Conservation (phyloP, 129 eudicot species). For the Pulicaria dysenterica region DNA sequence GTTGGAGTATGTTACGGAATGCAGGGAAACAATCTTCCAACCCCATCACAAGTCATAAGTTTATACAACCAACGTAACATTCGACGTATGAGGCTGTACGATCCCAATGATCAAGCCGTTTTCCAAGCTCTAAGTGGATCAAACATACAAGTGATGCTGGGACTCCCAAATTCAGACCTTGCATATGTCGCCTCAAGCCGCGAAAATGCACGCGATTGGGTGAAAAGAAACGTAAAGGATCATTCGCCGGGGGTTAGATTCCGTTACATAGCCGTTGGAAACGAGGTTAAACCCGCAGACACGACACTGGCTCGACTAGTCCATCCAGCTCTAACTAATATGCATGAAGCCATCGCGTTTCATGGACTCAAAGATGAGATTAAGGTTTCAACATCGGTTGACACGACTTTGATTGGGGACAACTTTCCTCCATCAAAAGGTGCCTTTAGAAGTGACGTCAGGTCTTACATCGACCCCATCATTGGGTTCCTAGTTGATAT, state of each 20-base stretch:
- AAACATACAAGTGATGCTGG: slow-evolving; percentile 35
- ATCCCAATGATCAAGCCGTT: slow-evolving; percentile 37
- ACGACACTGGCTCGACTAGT: slow-evolving; percentile 35
- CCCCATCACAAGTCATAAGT: slow-evolving; percentile 34
- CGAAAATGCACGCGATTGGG: slow-evolving; percentile 52
- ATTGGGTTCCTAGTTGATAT: slow-evolving; percentile 33
- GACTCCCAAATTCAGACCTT: slow-evolving; percentile 35
- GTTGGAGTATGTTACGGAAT: slow-evolving; percentile 41
- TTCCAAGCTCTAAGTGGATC: slow-evolving; percentile 41
- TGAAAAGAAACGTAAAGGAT: slow-evolving; percentile 42
- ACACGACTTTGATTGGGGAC: slow-evolving; percentile 36
- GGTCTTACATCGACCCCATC: slow-evolving; percentile 38
- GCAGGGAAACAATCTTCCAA: slow-evolving; percentile 46
- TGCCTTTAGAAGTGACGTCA: slow-evolving; percentile 24
- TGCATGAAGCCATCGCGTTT: slow-evolving; percentile 38
- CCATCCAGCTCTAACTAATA: slow-evolving; percentile 52
- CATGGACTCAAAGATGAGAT: slow-evolving; percentile 41
- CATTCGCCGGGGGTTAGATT: slow-evolving; percentile 32
- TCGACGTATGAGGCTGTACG: slow-evolving; percentile 40
- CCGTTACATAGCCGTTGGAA: slow-evolving; percentile 62
- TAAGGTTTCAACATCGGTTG: slow-evolving; percentile 43
- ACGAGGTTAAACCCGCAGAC: slow-evolving; percentile 52
- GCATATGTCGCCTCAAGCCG: slow-evolving; percentile 38
- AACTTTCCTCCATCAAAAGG: slow-evolving; percentile 37
- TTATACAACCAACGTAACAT: slow-evolving; percentile 33